Conservation (phyloP, 2,329 filamentous ascomycete genomes). For the Fusarium tupiense region DNA sequence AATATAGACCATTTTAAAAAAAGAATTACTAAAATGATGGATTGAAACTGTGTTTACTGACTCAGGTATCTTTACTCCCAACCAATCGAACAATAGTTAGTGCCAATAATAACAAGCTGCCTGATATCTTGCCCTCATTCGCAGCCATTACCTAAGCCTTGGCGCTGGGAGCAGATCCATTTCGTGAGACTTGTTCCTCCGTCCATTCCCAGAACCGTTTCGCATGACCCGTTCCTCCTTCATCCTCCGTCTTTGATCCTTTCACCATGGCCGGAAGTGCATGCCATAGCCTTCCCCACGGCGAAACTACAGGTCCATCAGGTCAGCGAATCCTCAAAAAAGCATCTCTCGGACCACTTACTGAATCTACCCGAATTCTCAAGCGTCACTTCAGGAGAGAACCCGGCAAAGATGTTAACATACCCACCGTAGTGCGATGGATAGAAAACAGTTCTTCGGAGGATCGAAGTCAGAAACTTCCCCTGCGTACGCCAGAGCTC, state of each 20-base stretch:
- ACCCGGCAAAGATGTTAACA: conserved; percentile 58
- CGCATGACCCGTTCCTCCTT: conserved; percentile 49
- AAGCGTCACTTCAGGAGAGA: conserved; percentile 54
- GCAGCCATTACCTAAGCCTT: background rate
- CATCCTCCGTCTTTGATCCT: conserved; percentile 42
- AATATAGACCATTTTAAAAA: too few species aligned
- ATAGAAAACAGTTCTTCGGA: conserved; percentile 36
- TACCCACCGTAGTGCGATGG: conserved; percentile 55
- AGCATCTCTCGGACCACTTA: background rate
- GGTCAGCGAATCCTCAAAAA: background rate
- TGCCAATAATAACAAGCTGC: background rate
- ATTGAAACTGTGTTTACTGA: rapidly evolving
- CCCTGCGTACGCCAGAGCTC: conserved; percentile 49
- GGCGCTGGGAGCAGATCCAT: background rate
- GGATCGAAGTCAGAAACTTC: conserved; percentile 18
- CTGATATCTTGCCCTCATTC: rapidly evolving
- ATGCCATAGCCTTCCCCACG: conserved; percentile 49
- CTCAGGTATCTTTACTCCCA: rapidly evolving
- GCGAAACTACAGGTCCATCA: conserved; percentile 42
- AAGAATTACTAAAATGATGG: too few species aligned
- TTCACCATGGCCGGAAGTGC: conserved; percentile 44
- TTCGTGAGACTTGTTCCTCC: conserved; percentile 41
- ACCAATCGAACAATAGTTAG: rapidly evolving
- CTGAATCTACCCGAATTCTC: conserved; percentile 37
- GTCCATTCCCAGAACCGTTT: conserved; percentile 53